Conservation (phyloP, 192 early-diverging fungal species). For the Linnemannia elongata region DNA sequence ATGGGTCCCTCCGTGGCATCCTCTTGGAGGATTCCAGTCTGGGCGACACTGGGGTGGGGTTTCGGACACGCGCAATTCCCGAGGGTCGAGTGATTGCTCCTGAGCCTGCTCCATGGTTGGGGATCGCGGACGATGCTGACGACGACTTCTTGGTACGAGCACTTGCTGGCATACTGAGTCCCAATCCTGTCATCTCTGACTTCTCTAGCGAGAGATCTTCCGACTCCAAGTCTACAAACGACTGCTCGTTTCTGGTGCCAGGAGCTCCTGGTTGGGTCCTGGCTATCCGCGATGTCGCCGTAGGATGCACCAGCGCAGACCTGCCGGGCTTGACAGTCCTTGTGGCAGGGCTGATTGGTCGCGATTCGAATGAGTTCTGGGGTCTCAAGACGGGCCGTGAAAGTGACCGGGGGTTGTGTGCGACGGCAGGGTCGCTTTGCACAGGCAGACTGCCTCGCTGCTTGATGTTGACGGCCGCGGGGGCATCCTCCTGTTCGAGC, state of each 20-base stretch:
- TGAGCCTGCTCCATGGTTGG: background rate
- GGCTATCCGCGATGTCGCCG: background rate
- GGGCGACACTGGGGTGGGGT: constrained; percentile 21
- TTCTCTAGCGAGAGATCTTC: background rate
- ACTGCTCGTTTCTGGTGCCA: background rate
- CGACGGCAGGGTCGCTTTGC: background rate
- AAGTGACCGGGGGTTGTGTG: background rate
- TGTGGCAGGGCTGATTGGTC: background rate
- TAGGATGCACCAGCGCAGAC: background rate
- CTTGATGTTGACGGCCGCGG: background rate
- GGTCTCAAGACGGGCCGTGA: background rate
- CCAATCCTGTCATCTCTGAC: constrained; percentile 15
- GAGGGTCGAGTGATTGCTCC: constrained; percentile 14
- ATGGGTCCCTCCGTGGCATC: constrained; percentile 5
- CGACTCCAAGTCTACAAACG: background rate
- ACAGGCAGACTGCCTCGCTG: background rate
- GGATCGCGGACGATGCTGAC: background rate
- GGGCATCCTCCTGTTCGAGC: background rate
- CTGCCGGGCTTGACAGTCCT: background rate
- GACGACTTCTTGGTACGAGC: background rate
- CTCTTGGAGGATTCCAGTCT: constrained; percentile 33
- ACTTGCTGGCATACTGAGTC: constrained; percentile 18
- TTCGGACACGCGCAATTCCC: constrained; percentile 17
- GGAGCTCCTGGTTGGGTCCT: background rate
- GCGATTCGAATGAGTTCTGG: background rate